phyloP scores from a whole-genome alignment of 2,329 filamentous ascomycete species.

The Epichloe coenophiala region DNA sequence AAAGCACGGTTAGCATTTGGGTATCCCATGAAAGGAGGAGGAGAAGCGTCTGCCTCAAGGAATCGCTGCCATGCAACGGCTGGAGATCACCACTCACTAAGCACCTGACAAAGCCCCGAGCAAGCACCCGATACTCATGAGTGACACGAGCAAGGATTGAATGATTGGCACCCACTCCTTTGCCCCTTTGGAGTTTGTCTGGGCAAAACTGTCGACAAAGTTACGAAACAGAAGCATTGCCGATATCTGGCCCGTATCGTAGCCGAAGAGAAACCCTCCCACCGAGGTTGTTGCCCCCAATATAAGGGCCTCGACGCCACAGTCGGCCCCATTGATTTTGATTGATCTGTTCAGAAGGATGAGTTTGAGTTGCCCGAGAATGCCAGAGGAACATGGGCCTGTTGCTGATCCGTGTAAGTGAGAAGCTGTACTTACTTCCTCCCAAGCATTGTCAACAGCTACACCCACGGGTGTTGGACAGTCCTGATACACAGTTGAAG shows the following conservation, averaged over 20 bases:
- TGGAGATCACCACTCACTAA: constrained; percentile 17
- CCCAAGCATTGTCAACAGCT: not conserved
- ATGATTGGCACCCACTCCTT: constrained; percentile 27
- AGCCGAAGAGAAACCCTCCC: constrained; percentile 50
- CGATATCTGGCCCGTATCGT: constrained; percentile 49
- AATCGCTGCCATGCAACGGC: not conserved
- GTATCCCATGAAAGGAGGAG: not conserved
- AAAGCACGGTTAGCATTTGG: not conserved
- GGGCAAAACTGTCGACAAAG: constrained; percentile 43
- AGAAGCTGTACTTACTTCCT: not conserved
- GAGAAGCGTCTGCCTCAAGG: not conserved
- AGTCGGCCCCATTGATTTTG: constrained; percentile 28
- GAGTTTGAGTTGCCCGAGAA: not conserved
- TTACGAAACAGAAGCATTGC: constrained; percentile 36
- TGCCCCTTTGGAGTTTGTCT: constrained; percentile 24
- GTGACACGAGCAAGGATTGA: constrained; percentile 39
- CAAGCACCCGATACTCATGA: constrained; percentile 42
- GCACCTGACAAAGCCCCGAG: constrained; percentile 40
- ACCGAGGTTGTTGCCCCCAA: constrained; percentile 40
- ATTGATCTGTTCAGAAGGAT: constrained; percentile 18
- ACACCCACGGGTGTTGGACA: not conserved
- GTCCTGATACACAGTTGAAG: not conserved
- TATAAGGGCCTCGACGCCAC: constrained; percentile 25
- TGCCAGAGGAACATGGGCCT: not conserved
- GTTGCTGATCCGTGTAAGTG: not conserved